Evolutionary conservation across 441 rosid genomes (phyloP).

Genomic region (Adansonia gregorii): DNA sequence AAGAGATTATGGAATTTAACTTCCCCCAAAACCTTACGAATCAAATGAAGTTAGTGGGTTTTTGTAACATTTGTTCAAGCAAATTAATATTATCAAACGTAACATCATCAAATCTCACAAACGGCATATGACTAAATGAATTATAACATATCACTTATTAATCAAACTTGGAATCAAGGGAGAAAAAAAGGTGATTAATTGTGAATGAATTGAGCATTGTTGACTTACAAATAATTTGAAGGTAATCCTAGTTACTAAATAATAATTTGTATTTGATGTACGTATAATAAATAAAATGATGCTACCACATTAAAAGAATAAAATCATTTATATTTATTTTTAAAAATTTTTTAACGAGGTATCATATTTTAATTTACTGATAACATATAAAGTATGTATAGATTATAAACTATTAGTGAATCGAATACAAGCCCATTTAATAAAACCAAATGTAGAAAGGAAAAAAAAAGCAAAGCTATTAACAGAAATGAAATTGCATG

Average conservation of each 20-base stretch:
- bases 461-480: not conserved
- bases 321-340: too few species aligned
- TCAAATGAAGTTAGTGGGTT: slow-evolving; percentile 7
- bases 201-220: not conserved
- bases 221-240: not conserved
- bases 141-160: not conserved
- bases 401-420: too few species aligned
- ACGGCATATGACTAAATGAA: not conserved
- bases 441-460: not conserved
- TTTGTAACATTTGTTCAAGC: slow-evolving; percentile 6
- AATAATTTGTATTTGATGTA: too few species aligned
- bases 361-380: too few species aligned
- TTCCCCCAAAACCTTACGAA: not conserved
- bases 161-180: not conserved
- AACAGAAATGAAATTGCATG: slow-evolving; percentile 9
- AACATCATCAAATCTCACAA: not conserved
- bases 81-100: not conserved
- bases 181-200: not conserved
- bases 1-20: slow-evolving; percentile 19
- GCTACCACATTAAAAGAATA: too few species aligned
- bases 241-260: not conserved
- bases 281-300: too few species aligned
- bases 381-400: too few species aligned
- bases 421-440: too few species aligned
- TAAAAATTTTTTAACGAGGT: too few species aligned